phyloP scores from a whole-genome alignment of 129 eudicot genomes.

The Escallonia rubra region DNA sequence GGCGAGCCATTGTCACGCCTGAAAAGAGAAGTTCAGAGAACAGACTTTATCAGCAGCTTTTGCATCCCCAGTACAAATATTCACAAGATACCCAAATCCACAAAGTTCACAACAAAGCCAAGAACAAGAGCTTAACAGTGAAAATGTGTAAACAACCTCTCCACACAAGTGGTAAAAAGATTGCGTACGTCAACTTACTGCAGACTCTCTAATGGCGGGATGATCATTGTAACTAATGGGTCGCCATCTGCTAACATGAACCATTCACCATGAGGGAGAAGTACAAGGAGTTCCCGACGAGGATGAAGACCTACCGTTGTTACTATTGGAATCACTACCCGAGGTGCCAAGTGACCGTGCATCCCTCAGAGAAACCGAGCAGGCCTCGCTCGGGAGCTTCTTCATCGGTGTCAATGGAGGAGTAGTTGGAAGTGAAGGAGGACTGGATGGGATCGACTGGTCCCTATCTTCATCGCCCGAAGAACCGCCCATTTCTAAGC shows the following conservation, averaged over 20 bases:
- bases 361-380: conserved; percentile 41
- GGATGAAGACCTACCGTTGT: conserved; percentile 43
- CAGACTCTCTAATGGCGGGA: too few species aligned
- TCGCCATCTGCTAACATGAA: background rate
- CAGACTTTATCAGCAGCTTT: conserved; percentile 1
- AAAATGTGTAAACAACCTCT: too few species aligned
- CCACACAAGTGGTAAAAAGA: too few species aligned
- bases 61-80: background rate
- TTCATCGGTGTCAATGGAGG: conserved; percentile 55
- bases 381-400: conserved; percentile 44
- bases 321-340: conserved; percentile 53
- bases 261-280: conserved; percentile 63
- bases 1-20: conserved; percentile 20
- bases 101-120: conserved; percentile 1
- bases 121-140: background rate
- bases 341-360: conserved; percentile 38
- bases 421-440: conserved; percentile 12
- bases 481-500: conserved; percentile 36
- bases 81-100: background rate
- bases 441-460: conserved; percentile 6
- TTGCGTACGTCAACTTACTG: too few species aligned
- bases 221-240: too few species aligned
- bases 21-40: background rate
- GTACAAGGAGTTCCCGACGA: conserved; percentile 55
- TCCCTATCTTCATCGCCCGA: conserved; percentile 32